These are phyloP conservation scores for Globisporangium megalacanthum DNA, from an alignment of 352 stramenopile genomes.

Conservation along the genomic window DNA sequence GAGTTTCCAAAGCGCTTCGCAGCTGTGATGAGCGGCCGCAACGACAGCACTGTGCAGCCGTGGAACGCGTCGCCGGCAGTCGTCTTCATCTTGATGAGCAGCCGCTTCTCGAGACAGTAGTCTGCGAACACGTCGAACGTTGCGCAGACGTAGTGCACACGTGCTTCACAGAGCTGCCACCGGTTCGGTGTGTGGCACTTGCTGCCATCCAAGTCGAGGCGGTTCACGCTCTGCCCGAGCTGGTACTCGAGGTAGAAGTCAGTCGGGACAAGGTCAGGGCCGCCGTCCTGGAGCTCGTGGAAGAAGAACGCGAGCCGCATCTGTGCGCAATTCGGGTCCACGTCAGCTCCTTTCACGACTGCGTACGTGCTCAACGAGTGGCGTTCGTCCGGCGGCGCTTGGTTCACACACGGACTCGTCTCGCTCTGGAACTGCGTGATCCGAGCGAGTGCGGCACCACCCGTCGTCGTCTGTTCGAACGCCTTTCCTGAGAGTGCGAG, in stretches of 20 bases:
- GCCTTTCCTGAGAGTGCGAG: constrained; percentile 2
- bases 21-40: constrained; percentile 46
- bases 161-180: constrained; percentile 76
- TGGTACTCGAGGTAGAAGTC: constrained; percentile 82
- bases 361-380: constrained; percentile 14
- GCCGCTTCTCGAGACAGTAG: constrained; percentile 55
- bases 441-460: constrained; percentile 2
- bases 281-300: constrained; percentile 74
- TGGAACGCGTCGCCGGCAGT: constrained; percentile 28
- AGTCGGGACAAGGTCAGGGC: constrained; percentile 36
- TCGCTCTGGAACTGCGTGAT: constrained; percentile 17
- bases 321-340: constrained; percentile 70
- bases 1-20: constrained; percentile 58
- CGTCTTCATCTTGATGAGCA: constrained; percentile 68
- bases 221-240: constrained; percentile 50
- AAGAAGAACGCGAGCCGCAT: constrained; percentile 78
- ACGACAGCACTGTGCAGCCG: constrained; percentile 45
- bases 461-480: not conserved
- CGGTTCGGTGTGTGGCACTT: constrained; percentile 76
- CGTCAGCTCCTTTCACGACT: constrained; percentile 25
- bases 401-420: constrained; percentile 7
- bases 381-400: constrained; percentile 9
- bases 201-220: constrained; percentile 65
- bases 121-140: constrained; percentile 64
- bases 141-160: constrained; percentile 61